Conservation (phyloP, 768 basidiomycete genomes). For the Amanita pallidorosea region DNA sequence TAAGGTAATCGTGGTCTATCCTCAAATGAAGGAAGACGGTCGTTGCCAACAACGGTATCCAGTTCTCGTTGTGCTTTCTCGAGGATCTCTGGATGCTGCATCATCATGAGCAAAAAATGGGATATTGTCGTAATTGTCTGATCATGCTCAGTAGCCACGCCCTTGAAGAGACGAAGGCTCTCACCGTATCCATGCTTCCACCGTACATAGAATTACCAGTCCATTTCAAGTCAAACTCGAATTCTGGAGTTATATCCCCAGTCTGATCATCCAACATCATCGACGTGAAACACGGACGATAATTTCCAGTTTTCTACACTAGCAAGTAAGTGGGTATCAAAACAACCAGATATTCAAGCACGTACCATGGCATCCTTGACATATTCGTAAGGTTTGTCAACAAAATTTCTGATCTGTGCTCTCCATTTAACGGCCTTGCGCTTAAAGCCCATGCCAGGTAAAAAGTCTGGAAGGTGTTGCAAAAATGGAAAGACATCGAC, state of each 20-base stretch:
- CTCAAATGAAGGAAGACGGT: constrained; percentile 47
- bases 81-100: constrained; percentile 45
- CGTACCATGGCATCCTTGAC: constrained; percentile 49
- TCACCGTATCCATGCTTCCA: constrained; percentile 57
- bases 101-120: constrained; percentile 61
- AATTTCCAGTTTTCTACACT: constrained; percentile 28
- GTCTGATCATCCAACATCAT: constrained; percentile 44
- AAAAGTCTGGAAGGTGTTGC: constrained; percentile 50
- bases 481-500: constrained; percentile 39
- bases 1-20: constrained; percentile 51
- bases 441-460: constrained; percentile 61
- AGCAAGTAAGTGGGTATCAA: neutral
- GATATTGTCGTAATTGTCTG: constrained; percentile 45
- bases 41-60: constrained; percentile 43
- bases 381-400: constrained; percentile 50
- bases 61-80: constrained; percentile 55
- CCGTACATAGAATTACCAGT: constrained; percentile 79
- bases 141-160: neutral
- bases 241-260: constrained; percentile 24
- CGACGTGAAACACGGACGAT: constrained; percentile 32
- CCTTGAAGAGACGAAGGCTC: constrained; percentile 1
- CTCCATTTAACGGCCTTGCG: constrained; percentile 52
- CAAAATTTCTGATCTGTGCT: constrained; percentile 50
- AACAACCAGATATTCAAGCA: constrained; percentile 5
- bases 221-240: constrained; percentile 67